phyloP scores from a whole-genome alignment of 179 eudicot genomes.

The Silene coronaria region DNA sequence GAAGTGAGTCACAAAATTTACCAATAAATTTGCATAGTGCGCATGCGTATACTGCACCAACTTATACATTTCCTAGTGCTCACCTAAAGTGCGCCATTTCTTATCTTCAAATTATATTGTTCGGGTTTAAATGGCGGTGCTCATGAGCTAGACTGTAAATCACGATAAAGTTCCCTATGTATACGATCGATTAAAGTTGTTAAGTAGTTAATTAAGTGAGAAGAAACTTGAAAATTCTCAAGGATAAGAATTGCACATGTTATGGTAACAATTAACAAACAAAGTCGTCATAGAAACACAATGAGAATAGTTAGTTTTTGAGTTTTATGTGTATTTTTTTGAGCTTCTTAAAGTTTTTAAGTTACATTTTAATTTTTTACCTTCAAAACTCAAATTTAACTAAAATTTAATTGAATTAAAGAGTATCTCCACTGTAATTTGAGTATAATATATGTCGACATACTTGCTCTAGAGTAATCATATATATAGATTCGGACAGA shows the following conservation, averaged over 20 bases:
- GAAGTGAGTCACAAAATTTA: neutral
- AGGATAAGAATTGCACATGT: neutral
- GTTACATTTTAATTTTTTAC: too few species aligned
- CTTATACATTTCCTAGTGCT: slow-evolving; percentile 2
- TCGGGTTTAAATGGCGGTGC: neutral
- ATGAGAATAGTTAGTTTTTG: too few species aligned
- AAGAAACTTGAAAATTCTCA: neutral
- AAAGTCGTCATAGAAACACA: neutral
- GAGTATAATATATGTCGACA: too few species aligned
- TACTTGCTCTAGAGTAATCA: too few species aligned
- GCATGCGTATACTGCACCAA: slow-evolving; percentile 9
- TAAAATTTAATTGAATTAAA: too few species aligned
- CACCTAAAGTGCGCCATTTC: slow-evolving; percentile 18
- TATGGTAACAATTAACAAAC: neutral
- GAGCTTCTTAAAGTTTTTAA: too few species aligned
- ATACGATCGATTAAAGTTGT: neutral
- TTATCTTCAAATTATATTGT: neutral
- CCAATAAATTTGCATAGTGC: neutral
- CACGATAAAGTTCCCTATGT: neutral
- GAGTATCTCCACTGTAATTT: too few species aligned
- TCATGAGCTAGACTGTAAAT: neutral
- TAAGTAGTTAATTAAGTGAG: neutral
- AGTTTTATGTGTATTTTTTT: too few species aligned
- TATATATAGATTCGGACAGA: too few species aligned
- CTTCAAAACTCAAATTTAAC: too few species aligned